Base-by-base conservation (phyloP, 2,329 filamentous ascomycete species). In the Aspergillus calidoustus region DNA sequence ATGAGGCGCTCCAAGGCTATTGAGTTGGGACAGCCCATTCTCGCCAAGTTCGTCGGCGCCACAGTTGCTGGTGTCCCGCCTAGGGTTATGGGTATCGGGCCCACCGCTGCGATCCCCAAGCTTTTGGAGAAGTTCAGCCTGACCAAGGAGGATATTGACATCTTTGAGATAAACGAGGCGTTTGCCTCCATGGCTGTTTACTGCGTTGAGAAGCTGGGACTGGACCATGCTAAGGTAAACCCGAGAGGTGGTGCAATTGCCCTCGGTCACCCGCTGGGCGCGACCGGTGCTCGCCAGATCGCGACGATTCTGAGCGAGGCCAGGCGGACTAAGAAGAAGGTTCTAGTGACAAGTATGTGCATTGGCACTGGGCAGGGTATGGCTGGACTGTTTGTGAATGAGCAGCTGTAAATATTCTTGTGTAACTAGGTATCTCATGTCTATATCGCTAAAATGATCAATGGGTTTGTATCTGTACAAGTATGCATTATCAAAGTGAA, bases 181-280 rank as follows among this genome's bases (percentile, higher is more conserved):
- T 99, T 99, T 73, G 94, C 93, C 23, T 95, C 91, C 56, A 98
- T 98, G 95, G 93, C 92, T 1, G 93, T 97, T 31, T 98, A 97
- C 86, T 97, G 93, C 80, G 81, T 91, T 59, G 84, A 92, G 71
- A 87, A 94, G 78, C 72, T 83, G 9, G 71, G 86, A 72, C 58
- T 88, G 77, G 85, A 89, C 65, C 80, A 86, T 56, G 87, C 86
- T 19, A 89, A 86, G 79, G 89, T 98, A n/a, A 98, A 98, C 79
- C 93, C 93, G 0, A 91, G 95, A 62, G 94, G 94, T 58, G 94
- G 94, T 38, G 94, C 94, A 2, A 97, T 97, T 77, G 94, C 94
- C 7, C 79, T 97, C 34, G 94, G 94, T 2, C 94, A 97, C 76
- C 94, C 94, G 2, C 83, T 97, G 3, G 94, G 94, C 13, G 93